Conservation (phyloP, 2,329 filamentous ascomycete species). For the Pseudocercospora eumusae region DNA sequence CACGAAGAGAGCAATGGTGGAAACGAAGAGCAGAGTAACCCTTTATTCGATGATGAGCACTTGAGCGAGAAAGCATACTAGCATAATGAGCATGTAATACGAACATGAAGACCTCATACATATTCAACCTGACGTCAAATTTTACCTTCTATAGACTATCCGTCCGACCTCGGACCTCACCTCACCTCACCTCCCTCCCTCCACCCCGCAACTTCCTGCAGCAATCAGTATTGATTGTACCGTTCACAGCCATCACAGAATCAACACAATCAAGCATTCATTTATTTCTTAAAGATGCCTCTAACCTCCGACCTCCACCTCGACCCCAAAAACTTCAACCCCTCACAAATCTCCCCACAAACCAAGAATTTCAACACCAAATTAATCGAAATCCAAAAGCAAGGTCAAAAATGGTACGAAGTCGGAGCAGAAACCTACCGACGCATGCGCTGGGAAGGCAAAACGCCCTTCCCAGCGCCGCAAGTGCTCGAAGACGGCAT, state of each 20-base stretch:
- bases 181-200: neutral
- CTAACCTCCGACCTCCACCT: constrained; percentile 30
- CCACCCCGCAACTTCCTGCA: neutral
- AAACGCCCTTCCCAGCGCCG: constrained; percentile 49
- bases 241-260: neutral
- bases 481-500: constrained; percentile 50
- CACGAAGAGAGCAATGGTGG: neutral
- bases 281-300: too few species aligned
- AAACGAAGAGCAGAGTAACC: neutral
- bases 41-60: neutral
- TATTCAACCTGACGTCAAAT: neutral
- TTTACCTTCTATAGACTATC: neutral
- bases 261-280: too few species aligned
- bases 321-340: constrained; percentile 48
- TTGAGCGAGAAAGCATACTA: neutral
- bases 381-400: constrained; percentile 46
- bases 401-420: constrained; percentile 55
- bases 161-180: constrained; percentile 9
- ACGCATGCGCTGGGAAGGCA: constrained; percentile 55
- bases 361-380: constrained; percentile 50
- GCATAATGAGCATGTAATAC: constrained; percentile 3
- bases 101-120: neutral
- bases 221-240: neutral
- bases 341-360: constrained; percentile 43
- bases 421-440: constrained; percentile 58